phyloP scores from a whole-genome alignment of 2,329 filamentous ascomycete species.

The Fusarium xyrophilum region DNA sequence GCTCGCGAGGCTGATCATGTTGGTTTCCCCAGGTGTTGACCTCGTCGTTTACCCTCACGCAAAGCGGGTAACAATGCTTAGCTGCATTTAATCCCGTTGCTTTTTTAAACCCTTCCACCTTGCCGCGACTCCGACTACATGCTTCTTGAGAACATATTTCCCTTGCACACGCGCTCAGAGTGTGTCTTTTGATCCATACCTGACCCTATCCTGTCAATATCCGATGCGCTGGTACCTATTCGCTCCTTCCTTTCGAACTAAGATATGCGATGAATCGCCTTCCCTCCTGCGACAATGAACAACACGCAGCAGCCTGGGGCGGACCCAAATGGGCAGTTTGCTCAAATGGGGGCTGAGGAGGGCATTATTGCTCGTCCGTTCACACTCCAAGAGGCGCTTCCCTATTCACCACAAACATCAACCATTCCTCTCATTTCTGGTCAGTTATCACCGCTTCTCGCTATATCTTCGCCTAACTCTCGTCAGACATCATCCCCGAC shows the following conservation, averaged over 20 bases:
- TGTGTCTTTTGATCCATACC: slow-evolving; percentile 14
- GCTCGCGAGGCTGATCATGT: slow-evolving; percentile 38
- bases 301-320: slow-evolving; percentile 44
- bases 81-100: slow-evolving; percentile 22
- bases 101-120: background rate
- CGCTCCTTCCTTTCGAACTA: slow-evolving; percentile 42
- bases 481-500: slow-evolving; percentile 69
- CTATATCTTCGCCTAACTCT: slow-evolving; percentile 23
- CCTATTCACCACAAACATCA: slow-evolving; percentile 83
- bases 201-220: slow-evolving; percentile 10
- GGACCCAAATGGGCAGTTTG: slow-evolving; percentile 46
- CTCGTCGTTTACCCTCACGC: slow-evolving; percentile 23
- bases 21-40: slow-evolving; percentile 35
- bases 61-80: slow-evolving; percentile 36
- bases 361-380: slow-evolving; percentile 55
- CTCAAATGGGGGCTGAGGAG: slow-evolving; percentile 35
- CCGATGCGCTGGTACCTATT: slow-evolving; percentile 41
- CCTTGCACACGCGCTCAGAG: slow-evolving; percentile 5
- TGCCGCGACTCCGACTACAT: background rate
- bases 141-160: background rate
- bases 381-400: slow-evolving; percentile 76
- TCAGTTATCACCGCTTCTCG: slow-evolving; percentile 48
- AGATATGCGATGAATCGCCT: slow-evolving; percentile 44
- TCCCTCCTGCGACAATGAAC: slow-evolving; percentile 43
- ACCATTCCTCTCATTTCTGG: slow-evolving; percentile 80